Evolutionary conservation across 495 filamentous ascomycete genomes (phyloP).

Genomic region (Neurospora sp.): DNA sequence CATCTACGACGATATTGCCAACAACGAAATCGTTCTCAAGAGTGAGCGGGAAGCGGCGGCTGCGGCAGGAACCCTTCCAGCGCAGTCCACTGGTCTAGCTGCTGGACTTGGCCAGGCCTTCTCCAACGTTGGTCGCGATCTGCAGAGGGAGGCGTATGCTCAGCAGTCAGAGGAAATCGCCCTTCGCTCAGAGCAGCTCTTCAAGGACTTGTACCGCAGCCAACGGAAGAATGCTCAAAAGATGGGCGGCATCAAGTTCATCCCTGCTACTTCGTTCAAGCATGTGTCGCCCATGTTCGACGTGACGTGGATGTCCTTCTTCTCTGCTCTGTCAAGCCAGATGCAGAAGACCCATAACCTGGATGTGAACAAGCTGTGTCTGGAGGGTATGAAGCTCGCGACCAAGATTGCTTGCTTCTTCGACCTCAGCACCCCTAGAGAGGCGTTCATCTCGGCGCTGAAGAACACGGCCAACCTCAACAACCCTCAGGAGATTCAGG

Average conservation of each 20-base stretch:
- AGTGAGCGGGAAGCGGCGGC: constrained; percentile 84
- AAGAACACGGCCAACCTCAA: constrained; percentile 92
- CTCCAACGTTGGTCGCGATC: constrained; percentile 79
- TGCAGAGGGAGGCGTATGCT: constrained; percentile 86
- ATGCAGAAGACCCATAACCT: constrained; percentile 88
- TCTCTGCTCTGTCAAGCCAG: constrained; percentile 82
- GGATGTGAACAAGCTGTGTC: constrained; percentile 79
- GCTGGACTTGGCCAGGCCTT: constrained; percentile 83
- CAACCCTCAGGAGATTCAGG: constrained; percentile 89
- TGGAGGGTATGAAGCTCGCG: constrained; percentile 90
- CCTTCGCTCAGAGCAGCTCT: constrained; percentile 59
- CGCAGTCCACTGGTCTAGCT: constrained; percentile 60
- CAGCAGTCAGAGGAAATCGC: constrained; percentile 90
- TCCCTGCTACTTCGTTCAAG: constrained; percentile 82
- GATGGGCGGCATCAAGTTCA: constrained; percentile 58
- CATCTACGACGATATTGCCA: constrained; percentile 87
- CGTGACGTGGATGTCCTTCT: constrained; percentile 98
- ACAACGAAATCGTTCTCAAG: constrained; percentile 88
- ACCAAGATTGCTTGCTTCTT: constrained; percentile 91
- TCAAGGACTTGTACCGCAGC: constrained; percentile 77
- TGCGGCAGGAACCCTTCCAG: constrained; percentile 50
- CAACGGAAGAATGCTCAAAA: constrained; percentile 69
- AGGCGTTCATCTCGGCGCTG: constrained; percentile 88
- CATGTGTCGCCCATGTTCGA: constrained; percentile 99
- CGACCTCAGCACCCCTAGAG: constrained; percentile 78